A percentile compares a stretch with the other conserved stretches of the same genome.
phyloP scores from a whole-genome alignment of 208 protist genomes.

The Acanthamoeba sp. region DNA sequence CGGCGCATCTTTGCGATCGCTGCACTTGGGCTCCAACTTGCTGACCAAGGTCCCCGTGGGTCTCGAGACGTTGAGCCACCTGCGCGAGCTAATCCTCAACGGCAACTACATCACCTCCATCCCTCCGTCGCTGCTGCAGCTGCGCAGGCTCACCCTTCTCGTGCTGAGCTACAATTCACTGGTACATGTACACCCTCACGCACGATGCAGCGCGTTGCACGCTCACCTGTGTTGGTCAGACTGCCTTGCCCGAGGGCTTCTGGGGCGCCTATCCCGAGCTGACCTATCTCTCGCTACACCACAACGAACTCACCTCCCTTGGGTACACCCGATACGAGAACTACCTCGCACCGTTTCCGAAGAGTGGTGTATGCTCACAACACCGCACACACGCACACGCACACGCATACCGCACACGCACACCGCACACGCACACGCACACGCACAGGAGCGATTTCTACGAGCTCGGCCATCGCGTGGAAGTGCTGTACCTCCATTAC shows the following conservation, averaged over 20 bases:
- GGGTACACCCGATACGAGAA: no score
- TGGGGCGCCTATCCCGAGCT: constrained; percentile 4
- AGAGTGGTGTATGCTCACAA: no score
- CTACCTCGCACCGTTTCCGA: no score
- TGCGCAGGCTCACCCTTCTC: background rate
- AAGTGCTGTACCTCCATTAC: constrained; percentile 19
- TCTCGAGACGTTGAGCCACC: background rate
- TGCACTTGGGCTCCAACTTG: constrained; percentile 8
- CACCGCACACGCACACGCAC: no score
- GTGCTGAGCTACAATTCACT: background rate
- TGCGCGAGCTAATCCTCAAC: background rate
- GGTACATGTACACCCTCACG: background rate
- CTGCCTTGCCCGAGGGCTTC: background rate
- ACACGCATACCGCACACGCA: no score
- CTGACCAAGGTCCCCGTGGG: background rate
- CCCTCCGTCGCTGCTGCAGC: background rate
- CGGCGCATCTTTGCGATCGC: background rate
- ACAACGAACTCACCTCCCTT: background rate
- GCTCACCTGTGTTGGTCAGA: background rate
- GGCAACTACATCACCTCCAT: background rate
- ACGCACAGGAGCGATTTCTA: constrained; percentile 15
- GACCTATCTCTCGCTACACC: constrained; percentile 10
- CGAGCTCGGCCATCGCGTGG: background rate
- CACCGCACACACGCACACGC: no score
- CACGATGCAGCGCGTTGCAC: background rate